phyloP scores from a whole-genome alignment of 2,329 filamentous ascomycete genomes.

The Beauveria medogensis region DNA sequence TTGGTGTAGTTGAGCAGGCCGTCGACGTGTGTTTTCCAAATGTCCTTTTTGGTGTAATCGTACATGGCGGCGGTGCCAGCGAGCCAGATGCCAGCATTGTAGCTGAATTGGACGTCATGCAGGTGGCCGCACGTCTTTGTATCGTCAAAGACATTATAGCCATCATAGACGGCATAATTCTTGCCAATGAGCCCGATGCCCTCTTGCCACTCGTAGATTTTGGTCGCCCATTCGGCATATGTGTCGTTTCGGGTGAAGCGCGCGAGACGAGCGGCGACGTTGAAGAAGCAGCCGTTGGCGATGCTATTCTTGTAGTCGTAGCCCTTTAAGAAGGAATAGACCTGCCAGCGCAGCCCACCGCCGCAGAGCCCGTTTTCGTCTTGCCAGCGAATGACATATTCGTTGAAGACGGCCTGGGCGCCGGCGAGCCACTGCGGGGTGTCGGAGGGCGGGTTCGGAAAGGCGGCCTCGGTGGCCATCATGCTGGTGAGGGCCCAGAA shows the following conservation, averaged over 20 bases:
- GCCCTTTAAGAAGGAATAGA: constrained; percentile 68
- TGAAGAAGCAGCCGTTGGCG: constrained; percentile 63
- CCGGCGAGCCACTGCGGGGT: constrained; percentile 66
- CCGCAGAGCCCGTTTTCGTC: constrained; percentile 40
- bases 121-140: constrained; percentile 39
- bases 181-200: constrained; percentile 48
- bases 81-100: constrained; percentile 60
- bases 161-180: constrained; percentile 44
- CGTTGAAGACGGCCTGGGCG: constrained; percentile 72
- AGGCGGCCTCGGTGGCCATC: constrained; percentile 62
- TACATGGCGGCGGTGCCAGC: constrained; percentile 53
- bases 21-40: constrained; percentile 50
- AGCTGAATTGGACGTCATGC: constrained; percentile 57
- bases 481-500: constrained; percentile 72
- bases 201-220: constrained; percentile 58
- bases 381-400: constrained; percentile 68
- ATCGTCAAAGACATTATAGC: constrained; percentile 28
- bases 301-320: constrained; percentile 62
- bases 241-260: constrained; percentile 72
- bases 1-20: constrained; percentile 46
- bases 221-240: constrained; percentile 68
- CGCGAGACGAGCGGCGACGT: constrained; percentile 61
- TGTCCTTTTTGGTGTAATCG: constrained; percentile 45
- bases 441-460: constrained; percentile 50
- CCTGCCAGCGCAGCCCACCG: constrained; percentile 80